Evolutionary conservation across 2,329 filamentous ascomycete genomes (phyloP).

Genomic region (Ilyonectria destructans): DNA sequence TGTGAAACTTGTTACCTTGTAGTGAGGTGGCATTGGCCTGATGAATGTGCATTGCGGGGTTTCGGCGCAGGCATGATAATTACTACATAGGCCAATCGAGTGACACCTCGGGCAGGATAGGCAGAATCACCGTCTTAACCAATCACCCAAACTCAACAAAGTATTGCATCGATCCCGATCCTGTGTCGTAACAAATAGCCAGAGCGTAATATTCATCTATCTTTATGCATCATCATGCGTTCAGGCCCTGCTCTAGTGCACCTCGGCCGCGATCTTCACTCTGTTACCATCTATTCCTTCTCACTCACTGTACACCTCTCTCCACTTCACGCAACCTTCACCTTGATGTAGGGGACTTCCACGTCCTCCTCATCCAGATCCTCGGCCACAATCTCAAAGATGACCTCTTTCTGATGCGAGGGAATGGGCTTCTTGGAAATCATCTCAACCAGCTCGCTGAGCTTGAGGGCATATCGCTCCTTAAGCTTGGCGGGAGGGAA

Average conservation of each 20-base stretch:
- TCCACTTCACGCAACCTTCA: slow-evolving; percentile 71
- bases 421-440: slow-evolving; percentile 95
- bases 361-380: slow-evolving; percentile 93
- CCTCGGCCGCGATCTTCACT: slow-evolving; percentile 33
- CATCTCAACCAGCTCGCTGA: slow-evolving; percentile 89
- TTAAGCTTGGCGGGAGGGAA: slow-evolving; percentile 85
- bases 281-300: slow-evolving; percentile 21
- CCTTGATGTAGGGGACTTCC: slow-evolving; percentile 96
- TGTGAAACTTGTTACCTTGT: background rate
- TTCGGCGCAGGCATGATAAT: no score
- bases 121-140: background rate
- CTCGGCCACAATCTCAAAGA: slow-evolving; percentile 96
- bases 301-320: slow-evolving; percentile 28
- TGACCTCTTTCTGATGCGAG: slow-evolving; percentile 92
- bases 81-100: background rate
- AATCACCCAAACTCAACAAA: background rate
- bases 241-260: slow-evolving; percentile 36
- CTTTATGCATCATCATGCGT: slow-evolving; percentile 38
- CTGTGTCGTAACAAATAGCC: background rate
- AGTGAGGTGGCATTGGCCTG: no score
- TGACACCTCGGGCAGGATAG: no score
- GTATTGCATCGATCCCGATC: background rate
- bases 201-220: slow-evolving; percentile 40
- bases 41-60: no score
- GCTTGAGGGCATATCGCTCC: slow-evolving; percentile 86